These are phyloP conservation scores for Pythium graminicola DNA, from an alignment of 352 stramenopile species.

Conservation along the genomic window DNA sequence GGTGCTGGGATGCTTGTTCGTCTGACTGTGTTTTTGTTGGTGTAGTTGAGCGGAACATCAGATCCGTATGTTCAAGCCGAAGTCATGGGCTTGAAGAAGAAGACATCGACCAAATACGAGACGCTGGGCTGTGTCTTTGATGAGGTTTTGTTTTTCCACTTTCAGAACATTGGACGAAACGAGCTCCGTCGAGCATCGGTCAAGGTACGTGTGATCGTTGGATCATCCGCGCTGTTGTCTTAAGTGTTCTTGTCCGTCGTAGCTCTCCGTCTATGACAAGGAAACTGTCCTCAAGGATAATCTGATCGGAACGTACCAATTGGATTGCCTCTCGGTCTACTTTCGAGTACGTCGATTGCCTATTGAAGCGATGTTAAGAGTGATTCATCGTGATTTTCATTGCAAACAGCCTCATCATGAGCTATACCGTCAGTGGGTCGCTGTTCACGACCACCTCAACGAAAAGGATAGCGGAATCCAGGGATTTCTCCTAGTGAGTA, in stretches of 20 bases:
- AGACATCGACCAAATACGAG: slow-evolving; percentile 71
- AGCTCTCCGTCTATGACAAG: slow-evolving; percentile 73
- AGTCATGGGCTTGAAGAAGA: slow-evolving; percentile 62
- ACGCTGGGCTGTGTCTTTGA: slow-evolving; percentile 88
- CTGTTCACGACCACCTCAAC: slow-evolving; percentile 85
- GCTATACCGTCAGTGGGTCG: slow-evolving; percentile 86
- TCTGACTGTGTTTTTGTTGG: background rate
- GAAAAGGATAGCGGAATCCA: slow-evolving; percentile 80
- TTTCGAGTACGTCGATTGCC: slow-evolving; percentile 35
- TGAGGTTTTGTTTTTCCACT: slow-evolving; percentile 88
- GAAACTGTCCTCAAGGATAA: slow-evolving; percentile 66
- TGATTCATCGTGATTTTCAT: background rate
- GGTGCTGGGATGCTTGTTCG: background rate
- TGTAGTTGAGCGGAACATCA: slow-evolving; percentile 73
- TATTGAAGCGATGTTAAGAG: background rate
- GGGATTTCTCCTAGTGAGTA: slow-evolving; percentile 61
- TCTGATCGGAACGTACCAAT: slow-evolving; percentile 80
- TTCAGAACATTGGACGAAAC: slow-evolving; percentile 70
- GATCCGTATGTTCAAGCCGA: slow-evolving; percentile 86
- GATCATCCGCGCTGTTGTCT: background rate
- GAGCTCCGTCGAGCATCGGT: slow-evolving; percentile 62
- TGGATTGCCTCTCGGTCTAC: slow-evolving; percentile 75
- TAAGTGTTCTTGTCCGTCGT: background rate
- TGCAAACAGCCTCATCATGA: slow-evolving; percentile 63
- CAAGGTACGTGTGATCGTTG: slow-evolving; percentile 33